Evolutionary conservation across 2,329 filamentous ascomycete species (phyloP).

Genomic region (Diplodia corticola): DNA sequence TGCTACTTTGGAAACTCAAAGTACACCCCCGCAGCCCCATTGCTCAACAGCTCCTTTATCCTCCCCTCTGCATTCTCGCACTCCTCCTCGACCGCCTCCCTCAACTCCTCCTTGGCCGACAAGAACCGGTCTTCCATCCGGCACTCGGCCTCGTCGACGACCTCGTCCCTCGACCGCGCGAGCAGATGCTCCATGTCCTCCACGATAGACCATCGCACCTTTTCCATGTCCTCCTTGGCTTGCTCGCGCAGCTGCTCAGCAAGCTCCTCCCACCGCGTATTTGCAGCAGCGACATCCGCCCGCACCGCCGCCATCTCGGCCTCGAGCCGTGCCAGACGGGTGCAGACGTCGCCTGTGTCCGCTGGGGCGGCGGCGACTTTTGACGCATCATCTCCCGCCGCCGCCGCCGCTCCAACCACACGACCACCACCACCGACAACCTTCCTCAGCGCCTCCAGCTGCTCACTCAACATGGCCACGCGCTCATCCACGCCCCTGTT

Average conservation of each 20-base stretch:
- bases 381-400: too few species aligned
- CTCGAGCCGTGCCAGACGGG: neutral
- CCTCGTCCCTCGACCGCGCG: neutral
- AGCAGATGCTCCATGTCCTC: neutral
- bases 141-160: neutral
- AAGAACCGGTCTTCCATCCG: neutral
- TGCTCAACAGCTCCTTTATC: neutral
- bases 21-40: neutral
- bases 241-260: neutral
- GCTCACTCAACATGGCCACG: neutral
- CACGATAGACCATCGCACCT: neutral
- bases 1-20: neutral
- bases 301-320: neutral
- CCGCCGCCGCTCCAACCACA: neutral
- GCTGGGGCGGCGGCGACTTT: neutral
- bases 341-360: neutral
- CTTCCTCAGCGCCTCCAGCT: neutral
- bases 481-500: neutral
- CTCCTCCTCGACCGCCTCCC: slow-evolving; percentile 1
- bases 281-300: neutral
- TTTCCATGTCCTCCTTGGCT: neutral
- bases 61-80: neutral
- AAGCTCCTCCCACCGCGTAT: neutral
- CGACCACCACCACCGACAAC: neutral
- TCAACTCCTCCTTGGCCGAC: neutral